Conservation (phyloP, 306 rosid species). For the Carpinus fangiana region DNA sequence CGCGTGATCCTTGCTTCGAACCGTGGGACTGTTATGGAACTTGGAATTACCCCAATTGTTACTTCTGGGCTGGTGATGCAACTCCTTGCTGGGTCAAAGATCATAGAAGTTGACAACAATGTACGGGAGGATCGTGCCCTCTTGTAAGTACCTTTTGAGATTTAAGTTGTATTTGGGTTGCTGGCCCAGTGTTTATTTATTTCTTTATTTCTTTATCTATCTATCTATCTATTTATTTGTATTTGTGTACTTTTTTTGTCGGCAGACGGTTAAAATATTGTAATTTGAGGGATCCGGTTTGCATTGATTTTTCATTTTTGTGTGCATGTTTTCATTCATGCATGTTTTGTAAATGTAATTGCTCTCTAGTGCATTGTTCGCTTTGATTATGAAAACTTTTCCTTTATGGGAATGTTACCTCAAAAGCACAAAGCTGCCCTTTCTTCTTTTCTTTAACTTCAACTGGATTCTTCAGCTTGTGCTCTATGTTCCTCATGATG, state of each 20-base stretch:
- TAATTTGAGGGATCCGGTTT: neutral
- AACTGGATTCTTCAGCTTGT: neutral
- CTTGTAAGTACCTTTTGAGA: constrained; percentile 50
- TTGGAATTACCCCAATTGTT: constrained; percentile 91
- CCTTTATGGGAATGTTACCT: neutral
- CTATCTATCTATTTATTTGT: neutral
- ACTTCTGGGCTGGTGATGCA: constrained; percentile 94
- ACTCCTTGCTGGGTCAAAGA: constrained; percentile 85
- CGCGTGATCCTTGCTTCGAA: constrained; percentile 91
- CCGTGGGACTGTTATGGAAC: constrained; percentile 97
- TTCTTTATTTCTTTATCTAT: neutral
- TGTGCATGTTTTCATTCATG: constrained; percentile 9
- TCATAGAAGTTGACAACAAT: constrained; percentile 89
- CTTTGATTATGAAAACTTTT: constrained; percentile 3
- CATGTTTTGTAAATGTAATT: neutral
- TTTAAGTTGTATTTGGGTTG: neutral
- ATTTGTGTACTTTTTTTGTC: neutral
- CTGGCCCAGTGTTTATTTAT: neutral
- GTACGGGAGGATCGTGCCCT: constrained; percentile 97
- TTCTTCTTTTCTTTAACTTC: neutral
- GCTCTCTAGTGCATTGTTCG: neutral
- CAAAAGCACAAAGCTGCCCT: constrained; percentile 1
- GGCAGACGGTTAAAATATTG: neutral
- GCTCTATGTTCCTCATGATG: neutral
- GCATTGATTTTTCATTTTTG: constrained; percentile 13